Evolutionary conservation across 305 asterid genomes (phyloP).

Genomic region (Solanum hybrid): DNA sequence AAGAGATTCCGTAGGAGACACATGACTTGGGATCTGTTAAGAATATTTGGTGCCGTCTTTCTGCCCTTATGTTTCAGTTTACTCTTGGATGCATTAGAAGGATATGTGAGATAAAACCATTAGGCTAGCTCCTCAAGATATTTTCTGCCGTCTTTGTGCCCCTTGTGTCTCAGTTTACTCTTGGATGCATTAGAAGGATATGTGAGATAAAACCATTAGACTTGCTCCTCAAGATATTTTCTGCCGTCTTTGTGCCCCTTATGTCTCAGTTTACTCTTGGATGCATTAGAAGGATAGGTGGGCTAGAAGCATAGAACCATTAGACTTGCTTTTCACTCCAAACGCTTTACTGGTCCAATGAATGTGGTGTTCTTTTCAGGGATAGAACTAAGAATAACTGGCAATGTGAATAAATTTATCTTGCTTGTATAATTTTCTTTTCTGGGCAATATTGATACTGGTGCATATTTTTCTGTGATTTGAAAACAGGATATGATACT

Average conservation of each 20-base stretch:
- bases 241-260: not conserved
- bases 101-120: not conserved
- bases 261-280: not conserved
- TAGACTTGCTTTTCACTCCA: not conserved
- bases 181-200: not conserved
- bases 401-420: not conserved
- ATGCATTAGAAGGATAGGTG: slow-evolving; percentile 1
- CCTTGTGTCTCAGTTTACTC: not conserved
- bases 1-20: not conserved
- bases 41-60: not conserved
- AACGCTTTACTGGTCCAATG: not conserved
- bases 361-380: not conserved
- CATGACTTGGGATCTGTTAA: not conserved
- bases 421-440: not conserved
- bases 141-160: not conserved
- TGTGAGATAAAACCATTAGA: not conserved
- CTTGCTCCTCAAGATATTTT: not conserved
- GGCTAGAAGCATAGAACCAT: not conserved
- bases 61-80: not conserved
- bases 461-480: not conserved
- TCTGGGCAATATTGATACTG: not conserved
- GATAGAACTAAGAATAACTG: not conserved
- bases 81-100: not conserved
- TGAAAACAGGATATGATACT: not conserved
- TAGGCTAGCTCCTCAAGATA: not conserved